Evolutionary conservation across 305 asterid genomes (phyloP), one percentile per base, ranked within the genome.

Genomic region (Plantago coronopus): DNA sequence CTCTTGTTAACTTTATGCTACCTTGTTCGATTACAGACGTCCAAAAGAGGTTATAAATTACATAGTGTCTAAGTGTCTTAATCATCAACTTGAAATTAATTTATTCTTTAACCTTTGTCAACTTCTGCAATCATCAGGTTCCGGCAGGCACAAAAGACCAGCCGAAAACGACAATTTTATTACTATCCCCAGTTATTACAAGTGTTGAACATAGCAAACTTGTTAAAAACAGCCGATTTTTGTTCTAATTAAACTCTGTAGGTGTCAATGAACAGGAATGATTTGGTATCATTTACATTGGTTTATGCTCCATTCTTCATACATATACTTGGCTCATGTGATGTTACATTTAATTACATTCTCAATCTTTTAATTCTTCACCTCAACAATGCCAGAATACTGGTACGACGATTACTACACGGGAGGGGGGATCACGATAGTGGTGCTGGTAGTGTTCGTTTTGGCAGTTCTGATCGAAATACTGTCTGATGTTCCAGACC

Each of bases 401-500:
- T 38, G 1, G 15, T 38, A 15, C 15, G 43, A 38, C 16, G 12
- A 15, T 2, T 38, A 8, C 15, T 38, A 10, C 43, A 10, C 43
- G 16, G 43, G 43, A 38, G 43, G 43, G 15, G 43, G 15, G 10
- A 38, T 38, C 12, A 15, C 43, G 43, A 1, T 85, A 45, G 84
- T 93, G 44, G 74, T 83, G 11, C 69, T 61, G 29, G 67, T 71
- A 22, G 88, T 83, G 14, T 79, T 81, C 62, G 17, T 77, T 22
- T 47, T 77, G 16, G 87, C 95, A 0, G 68, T 54, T 22, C 71
- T 54, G 2, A 63, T 67, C 4, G 96, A 88, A 54, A 13, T 81
- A 17, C 31, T 88, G 69, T 77, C 94, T 1, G 62, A 8, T 23
- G 29, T 57, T 16, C 70, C 72, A 9, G 23, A n/a, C 11, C 1